phyloP scores from a whole-genome alignment of 257 asterid species.

The Capsicum rhomboideum region DNA sequence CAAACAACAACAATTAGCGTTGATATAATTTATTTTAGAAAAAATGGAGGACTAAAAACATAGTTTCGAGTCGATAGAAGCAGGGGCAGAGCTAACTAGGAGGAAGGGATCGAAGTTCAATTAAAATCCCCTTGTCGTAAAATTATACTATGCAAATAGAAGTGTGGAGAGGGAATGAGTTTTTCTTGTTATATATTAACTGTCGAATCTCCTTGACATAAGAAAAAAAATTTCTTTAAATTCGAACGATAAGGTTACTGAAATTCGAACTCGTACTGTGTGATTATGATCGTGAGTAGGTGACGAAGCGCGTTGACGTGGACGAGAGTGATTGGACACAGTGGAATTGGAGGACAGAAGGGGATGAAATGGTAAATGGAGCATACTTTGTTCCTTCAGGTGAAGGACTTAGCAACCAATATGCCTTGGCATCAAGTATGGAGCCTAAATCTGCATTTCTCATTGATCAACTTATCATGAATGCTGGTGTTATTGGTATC shows the following conservation, averaged over 20 bases:
- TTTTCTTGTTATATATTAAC: too few relatives aligned
- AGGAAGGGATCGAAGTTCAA: too few relatives aligned
- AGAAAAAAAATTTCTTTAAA: background rate
- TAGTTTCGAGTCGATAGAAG: too few relatives aligned
- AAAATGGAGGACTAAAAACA: too few relatives aligned
- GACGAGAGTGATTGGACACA: constrained; percentile 53
- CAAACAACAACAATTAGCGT: too few relatives aligned
- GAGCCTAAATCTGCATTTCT: constrained; percentile 23
- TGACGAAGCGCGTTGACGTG: constrained; percentile 67
- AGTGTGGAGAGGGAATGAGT: too few relatives aligned
- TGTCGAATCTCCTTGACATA: background rate
- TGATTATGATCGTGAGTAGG: constrained; percentile 21
- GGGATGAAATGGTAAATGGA: constrained; percentile 74
- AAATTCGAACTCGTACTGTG: background rate
- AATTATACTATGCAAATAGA: too few relatives aligned
- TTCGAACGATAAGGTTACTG: background rate
- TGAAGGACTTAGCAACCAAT: constrained; percentile 45
- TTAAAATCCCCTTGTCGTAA: too few relatives aligned
- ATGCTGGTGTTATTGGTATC: constrained; percentile 24
- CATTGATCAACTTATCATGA: constrained; percentile 21
- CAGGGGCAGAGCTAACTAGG: too few relatives aligned
- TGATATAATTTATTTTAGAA: too few relatives aligned
- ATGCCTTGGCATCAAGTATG: constrained; percentile 28
- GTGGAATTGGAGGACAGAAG: constrained; percentile 91
- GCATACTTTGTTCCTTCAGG: constrained; percentile 87